Evolutionary conservation across 2,329 filamentous ascomycete genomes (phyloP), one percentile per base, ranked within the genome.

Genomic region (Didymella arachidicola): DNA sequence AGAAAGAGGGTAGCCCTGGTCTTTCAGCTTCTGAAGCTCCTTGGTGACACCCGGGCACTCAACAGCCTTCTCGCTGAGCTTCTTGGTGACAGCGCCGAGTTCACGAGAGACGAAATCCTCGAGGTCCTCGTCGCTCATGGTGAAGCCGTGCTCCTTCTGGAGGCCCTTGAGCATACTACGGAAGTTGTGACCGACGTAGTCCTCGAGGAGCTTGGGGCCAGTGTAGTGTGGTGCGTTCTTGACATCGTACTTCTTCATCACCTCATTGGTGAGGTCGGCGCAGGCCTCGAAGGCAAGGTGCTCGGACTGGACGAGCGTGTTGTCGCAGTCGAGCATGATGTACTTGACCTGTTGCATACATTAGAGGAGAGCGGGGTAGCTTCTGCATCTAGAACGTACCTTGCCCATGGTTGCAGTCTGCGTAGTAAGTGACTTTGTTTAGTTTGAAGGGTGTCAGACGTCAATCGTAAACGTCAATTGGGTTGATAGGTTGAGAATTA

Each of bases 101-200:
- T 97, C 93, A 69, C 83, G 83, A 69, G 81, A 83, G 62, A 96
- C 91, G 76, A 92, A 96, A 39, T 74, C 77, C 69, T 95, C 88
- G 57, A 93, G 79, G 73, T 96, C 90, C 2, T 86, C 87, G 19
- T 83, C 77, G 26, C 79, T 69, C 79, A 97, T 86, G 52, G 83
- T 79, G 79, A 96, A 94, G 78, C 84, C 82, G 83, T 91, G 88
- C 78, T 90, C 89, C 77, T 87, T 81, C 78, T 93, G 88, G 61
- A 97, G 86, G 61, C 86, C 87, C 59, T 82, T 79, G 80, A 96
- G 88, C 91, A 96, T 96, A 79, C 92, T 91, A 68, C 92, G 91
- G 85, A 96, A 97, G 85, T 96, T 96, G 78, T 95, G 90, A 70
- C 93, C 93, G 69, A 97, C 92, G 72, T 96, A 97, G 80, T 96